Conservation (phyloP, 2,329 filamentous ascomycete species). For the Neofusicoccum cordaticola region DNA sequence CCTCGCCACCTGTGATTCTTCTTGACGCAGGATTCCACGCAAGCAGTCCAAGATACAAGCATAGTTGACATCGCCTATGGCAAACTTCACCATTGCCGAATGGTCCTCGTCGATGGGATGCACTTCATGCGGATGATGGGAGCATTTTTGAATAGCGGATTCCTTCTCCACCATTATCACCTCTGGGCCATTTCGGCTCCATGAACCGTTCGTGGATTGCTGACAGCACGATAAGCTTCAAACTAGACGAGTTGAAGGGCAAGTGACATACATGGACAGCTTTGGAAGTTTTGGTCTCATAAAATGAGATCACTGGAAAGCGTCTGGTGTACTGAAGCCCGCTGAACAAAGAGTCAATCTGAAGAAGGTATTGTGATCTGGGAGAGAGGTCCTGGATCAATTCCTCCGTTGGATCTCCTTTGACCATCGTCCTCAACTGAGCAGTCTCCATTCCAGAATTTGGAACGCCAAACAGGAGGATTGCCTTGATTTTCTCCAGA, state of each 20-base stretch:
- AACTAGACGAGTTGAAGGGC: too few relatives aligned
- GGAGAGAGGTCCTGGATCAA: not conserved
- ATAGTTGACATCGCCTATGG: not conserved
- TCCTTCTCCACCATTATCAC: not conserved
- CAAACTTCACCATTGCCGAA: not conserved
- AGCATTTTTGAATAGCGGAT: not conserved
- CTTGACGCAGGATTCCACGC: rapidly evolving
- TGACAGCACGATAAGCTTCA: too few relatives aligned
- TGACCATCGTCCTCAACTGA: not conserved
- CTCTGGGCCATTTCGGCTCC: not conserved
- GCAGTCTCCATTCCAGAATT: not conserved
- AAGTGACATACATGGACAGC: not conserved
- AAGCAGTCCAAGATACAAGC: not conserved
- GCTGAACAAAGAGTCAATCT: not conserved
- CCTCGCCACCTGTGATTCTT: rapidly evolving
- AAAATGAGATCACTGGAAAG: not conserved
- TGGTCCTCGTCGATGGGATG: not conserved
- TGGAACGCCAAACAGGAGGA: not conserved
- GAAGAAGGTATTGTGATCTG: not conserved
- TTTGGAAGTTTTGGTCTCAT: not conserved
- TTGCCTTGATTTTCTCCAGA: not conserved
- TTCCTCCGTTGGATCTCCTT: not conserved
- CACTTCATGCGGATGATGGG: not conserved
- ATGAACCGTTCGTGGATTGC: not conserved
- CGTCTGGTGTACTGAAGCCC: not conserved